Base-by-base conservation (phyloP, 441 rosid species). In the Corymbia citriodora region DNA sequence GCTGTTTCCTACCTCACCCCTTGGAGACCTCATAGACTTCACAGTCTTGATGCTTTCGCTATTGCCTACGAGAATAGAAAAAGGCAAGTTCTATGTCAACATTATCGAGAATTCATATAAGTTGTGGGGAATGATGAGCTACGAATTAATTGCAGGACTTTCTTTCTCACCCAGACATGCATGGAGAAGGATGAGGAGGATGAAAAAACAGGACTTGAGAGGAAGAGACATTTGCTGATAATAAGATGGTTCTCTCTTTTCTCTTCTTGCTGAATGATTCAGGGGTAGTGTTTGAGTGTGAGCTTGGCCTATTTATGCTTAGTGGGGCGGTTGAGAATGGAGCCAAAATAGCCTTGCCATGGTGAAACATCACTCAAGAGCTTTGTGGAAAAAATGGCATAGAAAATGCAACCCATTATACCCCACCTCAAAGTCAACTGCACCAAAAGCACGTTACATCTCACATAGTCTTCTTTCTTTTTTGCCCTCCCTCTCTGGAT, bases 311-410 rank as follows among this genome's bases (percentile, higher is more conserved):
- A 70, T 90, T 90, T 90, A 90, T 87, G 89, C 91, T 87, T 0
- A 55, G 91, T 70, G 87, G 89, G 49, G 85, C 85, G 85, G 52
- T 23, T 79, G 85, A 61, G 91, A 55, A 87, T 65, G 89, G 91
- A 90, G 89, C 89, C 91, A 87, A 90, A 90, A 72, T 52, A 90
- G 91, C 87, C 85, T 45, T 55, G 91, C 86, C 82, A 90, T 65
- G 89, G 54, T 90, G 85, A n/a, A 27, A 65, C 33, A 79, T 52
- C 87, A 27, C 87, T 88, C 59, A 68, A 90, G 72, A 87, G 72
- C 87, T 82, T 89, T 82, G 88, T 55, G 88, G 87, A 81, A 57
- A 89, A 33, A 57, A 89, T 89, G 90, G n/a, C 70, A 88, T 21
- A 40, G 74, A 54, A 74, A 23, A 74, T 40, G 87, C 81, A 63